phyloP scores from a whole-genome alignment of 1,284 basidiomycete species.

The Neonothopanus nambi region DNA sequence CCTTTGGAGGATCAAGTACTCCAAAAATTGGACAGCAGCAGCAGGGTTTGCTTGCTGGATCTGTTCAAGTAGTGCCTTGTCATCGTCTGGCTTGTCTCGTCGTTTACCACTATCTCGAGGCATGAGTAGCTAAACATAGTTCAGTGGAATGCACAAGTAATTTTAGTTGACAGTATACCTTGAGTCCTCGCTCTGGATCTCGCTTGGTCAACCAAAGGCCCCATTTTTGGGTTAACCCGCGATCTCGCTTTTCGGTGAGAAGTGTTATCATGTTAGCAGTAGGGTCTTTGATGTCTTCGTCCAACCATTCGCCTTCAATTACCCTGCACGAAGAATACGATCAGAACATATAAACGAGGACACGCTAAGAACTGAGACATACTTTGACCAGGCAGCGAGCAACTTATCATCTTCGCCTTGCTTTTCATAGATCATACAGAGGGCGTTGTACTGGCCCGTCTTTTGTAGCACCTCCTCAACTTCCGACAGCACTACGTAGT shows the following conservation, averaged over 20 bases:
- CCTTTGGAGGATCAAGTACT: constrained; percentile 75
- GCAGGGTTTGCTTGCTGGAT: constrained; percentile 55
- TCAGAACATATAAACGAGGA: not conserved
- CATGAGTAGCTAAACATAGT: constrained; percentile 51
- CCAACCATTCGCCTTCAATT: constrained; percentile 67
- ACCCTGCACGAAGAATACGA: constrained; percentile 47
- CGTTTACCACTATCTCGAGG: constrained; percentile 50
- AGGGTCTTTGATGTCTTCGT: constrained; percentile 69
- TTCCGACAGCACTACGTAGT: constrained; percentile 61
- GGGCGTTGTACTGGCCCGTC: constrained; percentile 59
- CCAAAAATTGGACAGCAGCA: constrained; percentile 73
- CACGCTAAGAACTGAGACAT: no score
- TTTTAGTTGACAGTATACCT: constrained; percentile 44
- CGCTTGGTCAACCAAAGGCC: constrained; percentile 78
- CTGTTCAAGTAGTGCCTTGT: constrained; percentile 54
- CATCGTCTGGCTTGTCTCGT: constrained; percentile 45
- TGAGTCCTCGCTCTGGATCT: constrained; percentile 70
- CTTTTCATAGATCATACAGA: constrained; percentile 65
- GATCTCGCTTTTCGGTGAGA: constrained; percentile 62
- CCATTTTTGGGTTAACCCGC: constrained; percentile 67
- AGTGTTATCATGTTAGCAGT: constrained; percentile 67
- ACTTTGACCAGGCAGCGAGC: constrained; percentile 75
- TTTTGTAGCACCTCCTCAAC: constrained; percentile 60
- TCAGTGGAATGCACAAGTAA: not conserved
- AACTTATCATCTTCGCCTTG: constrained; percentile 59